Conservation (phyloP, 2,329 filamentous ascomycete species). For the Fusarium globosum region DNA sequence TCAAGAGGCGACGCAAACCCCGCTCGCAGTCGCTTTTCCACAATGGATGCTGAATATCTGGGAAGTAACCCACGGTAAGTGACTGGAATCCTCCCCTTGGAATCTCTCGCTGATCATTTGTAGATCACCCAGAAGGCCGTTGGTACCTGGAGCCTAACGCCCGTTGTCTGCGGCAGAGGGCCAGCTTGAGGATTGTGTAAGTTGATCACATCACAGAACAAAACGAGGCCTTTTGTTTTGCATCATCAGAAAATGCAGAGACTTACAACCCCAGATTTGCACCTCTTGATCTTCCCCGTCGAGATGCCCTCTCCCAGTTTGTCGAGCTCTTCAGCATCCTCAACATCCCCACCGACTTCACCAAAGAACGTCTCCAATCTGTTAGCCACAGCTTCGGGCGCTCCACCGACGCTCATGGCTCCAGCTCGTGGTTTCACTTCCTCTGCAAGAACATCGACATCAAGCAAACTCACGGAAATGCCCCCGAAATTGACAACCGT, state of each 20-base stretch:
- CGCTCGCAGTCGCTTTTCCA: conserved; percentile 32
- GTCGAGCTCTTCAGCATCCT: conserved; percentile 47
- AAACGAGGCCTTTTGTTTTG: background rate
- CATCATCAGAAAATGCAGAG: background rate
- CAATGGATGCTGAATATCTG: conserved; percentile 46
- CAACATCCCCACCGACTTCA: conserved; percentile 48
- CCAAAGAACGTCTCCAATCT: conserved; percentile 44
- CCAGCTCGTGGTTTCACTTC: conserved; percentile 50
- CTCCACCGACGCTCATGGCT: conserved; percentile 40
- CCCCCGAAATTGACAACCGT: conserved; percentile 44
- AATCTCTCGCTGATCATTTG: conserved; percentile 7
- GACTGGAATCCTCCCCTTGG: rapidly evolving
- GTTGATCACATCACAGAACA: conserved; percentile 1
- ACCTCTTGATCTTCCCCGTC: conserved; percentile 44
- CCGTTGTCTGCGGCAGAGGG: conserved; percentile 36
- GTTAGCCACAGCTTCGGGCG: conserved; percentile 51
- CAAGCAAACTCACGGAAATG: conserved; percentile 23
- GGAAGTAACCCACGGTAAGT: conserved; percentile 41
- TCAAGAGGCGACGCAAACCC: conserved; percentile 37
- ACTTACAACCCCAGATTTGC: conserved; percentile 42
- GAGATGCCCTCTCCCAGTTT: conserved; percentile 36
- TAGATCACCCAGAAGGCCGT: conserved; percentile 41
- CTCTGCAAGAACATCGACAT: conserved; percentile 50
- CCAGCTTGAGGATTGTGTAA: conserved; percentile 47
- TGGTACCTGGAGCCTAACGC: conserved; percentile 42